Evolutionary conservation across 2,329 filamentous ascomycete genomes (phyloP), one percentile per base, ranked within the genome.

Genomic region (Ophiostoma montium): DNA sequence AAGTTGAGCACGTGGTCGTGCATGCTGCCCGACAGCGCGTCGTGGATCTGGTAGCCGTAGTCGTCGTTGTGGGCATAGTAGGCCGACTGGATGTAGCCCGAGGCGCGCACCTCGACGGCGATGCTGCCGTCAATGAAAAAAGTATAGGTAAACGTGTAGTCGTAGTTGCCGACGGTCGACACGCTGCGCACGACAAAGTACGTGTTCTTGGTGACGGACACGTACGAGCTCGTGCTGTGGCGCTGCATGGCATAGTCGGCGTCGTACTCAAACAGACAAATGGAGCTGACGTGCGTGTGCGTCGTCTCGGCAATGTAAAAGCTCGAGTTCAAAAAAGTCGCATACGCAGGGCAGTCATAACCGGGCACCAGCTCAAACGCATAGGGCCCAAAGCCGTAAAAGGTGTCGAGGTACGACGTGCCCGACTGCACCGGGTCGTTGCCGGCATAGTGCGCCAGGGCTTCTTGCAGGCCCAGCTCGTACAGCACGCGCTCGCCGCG

Each of bases 1-100:
- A 69, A 76, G 54, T 71, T 75, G 35, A 76, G 56, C 1, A 76
- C 70, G 54, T 77, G 74, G 57, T 75, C 71, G 57, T 77, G 74
- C 65, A 75, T 73, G 27, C 64, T 67, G 6, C 71, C 70, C 1
- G 64, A 66, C 1, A 73, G 60, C 23, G 61, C 59, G 48, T 74
- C 68, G 52, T 72, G 68, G 44, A 76, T 71, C 31, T 66, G 61
- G 56, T 48, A 75, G 6, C 72, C 72, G 50, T 74, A 75, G 47
- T 69, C 67, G 1, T 65, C 58, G 45, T 71, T 70, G 35, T 67
- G 58, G 2, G 63, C 63, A 46, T 65, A 71, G 57, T 66, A 72
- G 0, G 70, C 68, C 1, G 64, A 64, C 56, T 73, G 69, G 50
- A 78, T 75, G 55, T 74, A 78, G 0, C 78, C 72, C 0, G 67